Evolutionary conservation across 2,329 filamentous ascomycete genomes (phyloP), one percentile per base, ranked within the genome.

Genomic region (Leptographium lundbergii): DNA sequence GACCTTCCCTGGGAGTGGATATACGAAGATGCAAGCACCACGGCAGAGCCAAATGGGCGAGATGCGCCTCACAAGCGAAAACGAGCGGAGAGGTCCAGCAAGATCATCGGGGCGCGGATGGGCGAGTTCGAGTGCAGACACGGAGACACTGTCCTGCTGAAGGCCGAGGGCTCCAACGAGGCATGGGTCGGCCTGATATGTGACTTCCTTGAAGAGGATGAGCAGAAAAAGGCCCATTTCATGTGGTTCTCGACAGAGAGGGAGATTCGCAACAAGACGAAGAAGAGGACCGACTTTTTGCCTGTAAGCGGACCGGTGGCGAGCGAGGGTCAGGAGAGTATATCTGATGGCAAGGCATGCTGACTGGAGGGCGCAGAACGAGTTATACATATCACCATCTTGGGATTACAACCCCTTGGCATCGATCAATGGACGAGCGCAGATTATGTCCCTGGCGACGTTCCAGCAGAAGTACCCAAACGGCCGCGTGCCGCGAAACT

Each of bases 221-320:
- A 88, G 24, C 85, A 87, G 14, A 96, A 90, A 76, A 84, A 86
- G 29, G 92, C 88, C 59, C 88, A 87, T 63, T 94, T 99, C 68
- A 86, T 96, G 80, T 99, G 94, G 94, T 96, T 99, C 69, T 91
- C 89, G 0, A 90, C 89, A 0, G 88, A 95, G 66, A 88, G 87
- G 67, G 92, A 97, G 72, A 89, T 96, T 61, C 82, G 86, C 32
- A 94, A 89, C 66, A 87, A 86, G 68, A 81, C 84, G 60, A 92
- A 89, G 73, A 95, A 94, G 74, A 79, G 90, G 67, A 80, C 76
- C 14, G 94, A 99, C 72, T 89, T 83, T 61, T 71, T 95, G 57
- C 82, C 82, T 68, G 84, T 88, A 74, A 60, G 74, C 66, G 27
- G 7, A 39, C 17, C 3, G 17, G 9, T 51, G n/a, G 11, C 34